A percentile compares a stretch with the other conserved stretches of the same genome.
phyloP scores from a whole-genome alignment of 2,329 filamentous ascomycete genomes.

The Gaeumannomyces sp. region DNA sequence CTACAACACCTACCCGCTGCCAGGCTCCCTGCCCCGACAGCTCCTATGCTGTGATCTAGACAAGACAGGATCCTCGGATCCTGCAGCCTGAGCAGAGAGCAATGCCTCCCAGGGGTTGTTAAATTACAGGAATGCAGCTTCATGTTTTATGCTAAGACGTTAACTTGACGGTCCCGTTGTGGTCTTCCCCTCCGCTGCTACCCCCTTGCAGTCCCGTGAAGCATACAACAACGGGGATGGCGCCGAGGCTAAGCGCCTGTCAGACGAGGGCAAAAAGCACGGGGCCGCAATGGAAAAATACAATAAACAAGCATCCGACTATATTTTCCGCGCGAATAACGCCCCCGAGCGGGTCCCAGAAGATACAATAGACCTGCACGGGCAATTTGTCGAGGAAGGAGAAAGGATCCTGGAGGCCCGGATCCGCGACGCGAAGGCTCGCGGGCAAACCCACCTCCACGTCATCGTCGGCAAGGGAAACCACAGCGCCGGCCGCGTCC shows the following conservation, averaged over 20 bases:
- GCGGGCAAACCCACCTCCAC: slow-evolving; percentile 77
- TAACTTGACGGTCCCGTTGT: neutral
- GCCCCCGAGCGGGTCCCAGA: slow-evolving; percentile 63
- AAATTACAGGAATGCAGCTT: neutral
- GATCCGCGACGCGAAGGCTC: slow-evolving; percentile 68
- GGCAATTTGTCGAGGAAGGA: slow-evolving; percentile 90
- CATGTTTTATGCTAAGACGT: neutral
- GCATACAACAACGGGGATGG: slow-evolving; percentile 83
- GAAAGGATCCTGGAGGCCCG: slow-evolving; percentile 83
- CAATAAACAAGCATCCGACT: slow-evolving; percentile 87
- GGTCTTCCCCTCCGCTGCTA: neutral
- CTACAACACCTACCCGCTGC: too few relatives aligned
- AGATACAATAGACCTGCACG: slow-evolving; percentile 91
- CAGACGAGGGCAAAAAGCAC: slow-evolving; percentile 78
- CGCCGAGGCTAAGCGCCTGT: slow-evolving; percentile 73
- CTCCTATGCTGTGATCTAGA: neutral
- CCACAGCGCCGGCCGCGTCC: slow-evolving; percentile 73
- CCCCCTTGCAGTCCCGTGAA: slow-evolving; percentile 52
- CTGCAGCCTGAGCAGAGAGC: too few relatives aligned
- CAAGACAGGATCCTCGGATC: neutral
- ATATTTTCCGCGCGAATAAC: slow-evolving; percentile 95
- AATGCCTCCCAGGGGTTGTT: neutral
- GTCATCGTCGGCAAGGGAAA: slow-evolving; percentile 96
- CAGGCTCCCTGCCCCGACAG: neutral
- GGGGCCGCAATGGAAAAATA: slow-evolving; percentile 79